Conservation (phyloP, 2,329 filamentous ascomycete genomes). For the Ophiostoma triangulosporum region DNA sequence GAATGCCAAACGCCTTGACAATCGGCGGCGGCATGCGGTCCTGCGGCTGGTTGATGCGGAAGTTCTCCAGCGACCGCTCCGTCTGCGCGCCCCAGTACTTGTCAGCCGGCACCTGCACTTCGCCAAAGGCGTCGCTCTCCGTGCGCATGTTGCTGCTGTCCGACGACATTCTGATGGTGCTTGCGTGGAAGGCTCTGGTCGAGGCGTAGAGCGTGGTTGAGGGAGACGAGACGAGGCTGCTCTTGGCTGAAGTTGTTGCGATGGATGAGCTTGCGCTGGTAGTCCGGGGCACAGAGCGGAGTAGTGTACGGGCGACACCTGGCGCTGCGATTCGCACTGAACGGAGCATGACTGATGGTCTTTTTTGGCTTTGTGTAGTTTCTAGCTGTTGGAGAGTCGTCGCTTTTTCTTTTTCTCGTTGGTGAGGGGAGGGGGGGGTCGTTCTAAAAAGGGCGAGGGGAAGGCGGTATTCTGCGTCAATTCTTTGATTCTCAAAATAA, state of each 20-base stretch:
- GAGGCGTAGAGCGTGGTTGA: background rate
- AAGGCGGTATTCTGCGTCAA: background rate
- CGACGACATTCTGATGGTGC: slow-evolving; percentile 18
- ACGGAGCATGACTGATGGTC: slow-evolving; percentile 11
- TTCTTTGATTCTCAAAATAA: background rate
- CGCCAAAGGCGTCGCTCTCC: slow-evolving; percentile 96
- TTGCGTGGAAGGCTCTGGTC: slow-evolving; percentile 9
- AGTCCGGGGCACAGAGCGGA: slow-evolving; percentile 7
- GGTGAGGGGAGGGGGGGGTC: slow-evolving; percentile 1
- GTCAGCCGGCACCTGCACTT: slow-evolving; percentile 80
- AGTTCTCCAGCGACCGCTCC: slow-evolving; percentile 90
- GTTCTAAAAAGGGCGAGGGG: background rate
- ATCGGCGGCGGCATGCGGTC: slow-evolving; percentile 95
- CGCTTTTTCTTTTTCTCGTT: slow-evolving; percentile 5
- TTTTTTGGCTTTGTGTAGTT: background rate
- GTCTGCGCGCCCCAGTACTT: slow-evolving; percentile 99
- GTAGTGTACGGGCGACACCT: slow-evolving; percentile 2
- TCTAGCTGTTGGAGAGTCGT: background rate
- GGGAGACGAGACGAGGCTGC: background rate
- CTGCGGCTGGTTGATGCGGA: slow-evolving; percentile 98
- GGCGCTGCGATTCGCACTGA: slow-evolving; percentile 10
- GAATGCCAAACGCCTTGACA: slow-evolving; percentile 84
- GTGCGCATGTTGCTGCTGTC: slow-evolving; percentile 43
- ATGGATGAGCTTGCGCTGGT: slow-evolving; percentile 4
- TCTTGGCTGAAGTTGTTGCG: background rate